phyloP scores from a whole-genome alignment of 176 grass and related monocot genomes.

The Oryza punctata region DNA sequence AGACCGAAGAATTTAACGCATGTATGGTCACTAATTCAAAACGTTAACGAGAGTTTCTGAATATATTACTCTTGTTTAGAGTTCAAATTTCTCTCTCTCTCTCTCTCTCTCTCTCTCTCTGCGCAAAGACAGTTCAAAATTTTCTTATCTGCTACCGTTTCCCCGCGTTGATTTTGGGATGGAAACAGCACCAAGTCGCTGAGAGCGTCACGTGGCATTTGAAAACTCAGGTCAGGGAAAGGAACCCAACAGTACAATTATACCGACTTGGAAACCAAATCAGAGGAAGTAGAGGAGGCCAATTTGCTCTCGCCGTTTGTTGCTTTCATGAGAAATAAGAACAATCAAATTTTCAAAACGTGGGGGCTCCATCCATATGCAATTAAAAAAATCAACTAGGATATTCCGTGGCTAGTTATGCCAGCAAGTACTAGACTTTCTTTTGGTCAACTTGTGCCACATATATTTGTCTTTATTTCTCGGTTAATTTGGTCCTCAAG shows the following conservation, averaged over 20 bases:
- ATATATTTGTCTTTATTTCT: not conserved
- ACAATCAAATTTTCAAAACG: conserved; percentile 2
- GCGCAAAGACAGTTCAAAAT: too few species aligned
- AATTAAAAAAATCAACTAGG: not conserved
- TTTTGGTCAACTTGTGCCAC: conserved; percentile 7
- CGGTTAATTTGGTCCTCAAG: conserved; percentile 6
- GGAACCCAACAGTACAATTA: not conserved
- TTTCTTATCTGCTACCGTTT: not conserved
- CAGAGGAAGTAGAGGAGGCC: not conserved
- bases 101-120: not conserved
- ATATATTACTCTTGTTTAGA: not conserved
- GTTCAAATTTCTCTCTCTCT: not conserved
- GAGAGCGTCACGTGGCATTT: not conserved
- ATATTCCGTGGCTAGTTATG: conserved; percentile 23
- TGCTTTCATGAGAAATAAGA: not conserved
- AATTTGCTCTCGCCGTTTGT: conserved; percentile 18
- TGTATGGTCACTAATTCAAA: not conserved
- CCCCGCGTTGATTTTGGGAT: not conserved
- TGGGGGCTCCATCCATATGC: not conserved
- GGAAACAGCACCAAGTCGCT: not conserved
- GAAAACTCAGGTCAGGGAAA: not conserved
- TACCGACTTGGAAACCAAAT: not conserved
- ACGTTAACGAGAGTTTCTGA: not conserved
- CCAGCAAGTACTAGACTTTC: not conserved
- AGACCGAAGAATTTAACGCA: not conserved